Percentiles rank a stretch among this genome's conserved stretches.
Evolutionary conservation across 139 green algal genomes (phyloP).

Genomic region (Mesostigma viride): DNA sequence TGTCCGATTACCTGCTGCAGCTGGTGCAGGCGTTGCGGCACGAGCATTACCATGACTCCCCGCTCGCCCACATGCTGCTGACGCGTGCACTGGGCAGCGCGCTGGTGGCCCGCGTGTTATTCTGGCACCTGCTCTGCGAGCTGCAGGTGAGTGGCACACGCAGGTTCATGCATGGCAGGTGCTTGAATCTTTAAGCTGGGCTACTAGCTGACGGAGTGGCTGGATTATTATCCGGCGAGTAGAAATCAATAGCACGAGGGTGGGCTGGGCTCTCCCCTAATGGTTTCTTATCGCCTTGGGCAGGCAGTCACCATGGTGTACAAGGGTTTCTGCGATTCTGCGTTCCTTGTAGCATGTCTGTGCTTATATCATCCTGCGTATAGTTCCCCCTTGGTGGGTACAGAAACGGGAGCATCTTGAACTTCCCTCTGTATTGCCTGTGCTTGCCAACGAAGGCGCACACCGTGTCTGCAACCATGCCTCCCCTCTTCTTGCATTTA

Average conservation of each 20-base stretch:
- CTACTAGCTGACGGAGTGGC: neutral
- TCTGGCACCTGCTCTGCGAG: slow-evolving; percentile 16
- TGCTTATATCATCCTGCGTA: too few relatives aligned
- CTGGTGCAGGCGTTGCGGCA: slow-evolving; percentile 19
- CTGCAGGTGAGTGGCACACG: neutral
- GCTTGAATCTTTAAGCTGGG: neutral
- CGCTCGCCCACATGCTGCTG: slow-evolving; percentile 15
- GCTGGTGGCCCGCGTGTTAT: slow-evolving; percentile 13
- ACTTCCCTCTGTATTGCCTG: too few relatives aligned
- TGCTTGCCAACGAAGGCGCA: too few relatives aligned
- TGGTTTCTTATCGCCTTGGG: neutral
- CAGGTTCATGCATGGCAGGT: neutral
- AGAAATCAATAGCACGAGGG: neutral
- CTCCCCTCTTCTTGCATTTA: too few relatives aligned
- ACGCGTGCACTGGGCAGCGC: neutral
- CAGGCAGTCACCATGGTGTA: neutral
- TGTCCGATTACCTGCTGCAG: slow-evolving; percentile 13
- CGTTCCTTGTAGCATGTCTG: too few relatives aligned
- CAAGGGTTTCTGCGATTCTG: too few relatives aligned
- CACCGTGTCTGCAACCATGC: too few relatives aligned
- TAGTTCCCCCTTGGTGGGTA: too few relatives aligned
- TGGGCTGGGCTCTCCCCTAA: neutral
- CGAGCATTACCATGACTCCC: slow-evolving; percentile 16
- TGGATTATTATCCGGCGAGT: neutral
- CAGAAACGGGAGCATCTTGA: too few relatives aligned